Evolutionary conservation across 106 monocot species (phyloP), one percentile per base, ranked within the genome.

Genomic region (Allium fistulosum): DNA sequence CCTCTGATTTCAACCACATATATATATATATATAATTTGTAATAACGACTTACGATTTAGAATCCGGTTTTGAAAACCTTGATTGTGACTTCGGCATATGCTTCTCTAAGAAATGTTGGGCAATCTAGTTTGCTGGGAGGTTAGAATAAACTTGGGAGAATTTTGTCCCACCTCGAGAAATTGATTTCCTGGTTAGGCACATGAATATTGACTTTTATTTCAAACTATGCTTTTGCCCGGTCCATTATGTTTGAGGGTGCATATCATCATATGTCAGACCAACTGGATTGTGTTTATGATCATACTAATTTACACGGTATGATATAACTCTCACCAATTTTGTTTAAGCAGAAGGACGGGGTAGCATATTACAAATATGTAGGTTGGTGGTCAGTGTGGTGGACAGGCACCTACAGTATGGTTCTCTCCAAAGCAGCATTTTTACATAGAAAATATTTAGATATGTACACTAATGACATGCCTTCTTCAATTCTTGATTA

Each of bases 321-420:
- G 37, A 37, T 5, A 37, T 37, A 37, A 37, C 37, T 2, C 37
- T 37, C 37, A 37, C 5, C 37, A 37, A 5, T 55, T 46, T 69
- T 80, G 47, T 51, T 53, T 7, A 28, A 61, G 49, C 81, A 86
- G 86, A 63, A 75, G 48, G 79, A 68, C 61, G 77, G 81, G 52
- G 1, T 68, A 45, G 14, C 51, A 26, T 64, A 70, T 49, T 91
- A 81, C 26, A 79, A 67, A 59, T 91, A 91, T 69, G 79, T 84
- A 37, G 86, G 86, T 17, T 91, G 91, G 91, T 87, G 86, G 86
- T 81, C 91, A 13, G 83, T 87, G 46, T 91, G 91, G 91, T 82
- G 91, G 87, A 84, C 61, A 59, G 91, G 87, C 50, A 84, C 84
- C 50, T 91, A 91, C 61, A 87, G 87, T 67, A 91, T 91, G 91